Evolutionary conservation across 2,329 filamentous ascomycete genomes (phyloP), one percentile per base, ranked within the genome.

Genomic region (Arthrobotrys iridis): DNA sequence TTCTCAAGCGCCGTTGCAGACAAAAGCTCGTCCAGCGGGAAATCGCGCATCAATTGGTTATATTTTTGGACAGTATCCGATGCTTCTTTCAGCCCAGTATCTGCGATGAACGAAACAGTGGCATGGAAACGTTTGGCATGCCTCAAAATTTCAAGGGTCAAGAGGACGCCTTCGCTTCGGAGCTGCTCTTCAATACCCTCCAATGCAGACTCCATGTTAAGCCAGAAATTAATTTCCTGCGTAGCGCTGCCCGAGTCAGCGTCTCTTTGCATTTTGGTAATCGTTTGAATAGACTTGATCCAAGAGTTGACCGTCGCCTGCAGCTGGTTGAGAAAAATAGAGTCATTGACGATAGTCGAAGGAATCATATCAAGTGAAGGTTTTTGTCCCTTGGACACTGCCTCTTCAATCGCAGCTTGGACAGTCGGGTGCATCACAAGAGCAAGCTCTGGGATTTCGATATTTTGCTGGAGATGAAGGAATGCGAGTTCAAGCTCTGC

Each of bases 201-300:
- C 77, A 99, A 83, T 3, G 93, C 92, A 13, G 90, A 91, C 82
- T 99, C 96, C 91, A 99, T 97, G 1, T 93, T 96, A 58, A 99
- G 83, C 95, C 95, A 99, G 81, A 99, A 99, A 82, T 97, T 97
- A 82, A 99, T 97, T 82, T 99, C 95, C 82, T 98, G 95, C 67
- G 92, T 94, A 30, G 95, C 95, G 20, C 93, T 96, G 30, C 89
- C 86, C 78, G 87, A 86, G 82, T 90, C 81, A 0, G 92, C 89
- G 79, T 99, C 95, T 80, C 93, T 89, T 41, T 93, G 92, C 85
- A 97, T 91, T 83, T 96, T 96, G 40, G 95, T 99, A 79, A 97
- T 96, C 52, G 91, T 90, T 82, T 97, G 94, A 78, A 99, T 99
- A 8, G 94, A 96, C 84, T 96, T 96, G 84, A 99, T 99, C 95